Percentiles rank a stretch among this genome's conserved stretches.
These are phyloP conservation scores for Pseudopithomyces chartarum DNA, from an alignment of 2,329 filamentous ascomycete genomes.

Conservation along the genomic window DNA sequence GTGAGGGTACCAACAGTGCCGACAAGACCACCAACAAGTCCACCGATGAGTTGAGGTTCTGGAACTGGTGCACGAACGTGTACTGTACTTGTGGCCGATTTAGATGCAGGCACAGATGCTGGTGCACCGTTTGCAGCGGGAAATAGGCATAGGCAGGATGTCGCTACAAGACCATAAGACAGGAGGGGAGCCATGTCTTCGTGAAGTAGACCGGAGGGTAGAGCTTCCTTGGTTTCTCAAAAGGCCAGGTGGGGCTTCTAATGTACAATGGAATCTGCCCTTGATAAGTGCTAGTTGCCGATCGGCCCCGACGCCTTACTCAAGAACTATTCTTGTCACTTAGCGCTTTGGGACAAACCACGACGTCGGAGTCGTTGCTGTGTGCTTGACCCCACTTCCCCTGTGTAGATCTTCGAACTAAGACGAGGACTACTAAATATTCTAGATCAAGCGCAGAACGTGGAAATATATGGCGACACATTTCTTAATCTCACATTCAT, in stretches of 20 bases:
- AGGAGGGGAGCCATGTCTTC: slow-evolving; percentile 1
- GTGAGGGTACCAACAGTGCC: not conserved
- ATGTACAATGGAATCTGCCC: not conserved
- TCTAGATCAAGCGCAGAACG: too few species aligned
- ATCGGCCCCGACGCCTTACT: not conserved
- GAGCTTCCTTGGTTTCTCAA: not conserved
- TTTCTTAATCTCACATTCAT: too few species aligned
- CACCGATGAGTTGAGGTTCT: slow-evolving; percentile 3
- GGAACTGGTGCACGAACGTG: slow-evolving; percentile 2
- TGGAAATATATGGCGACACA: too few species aligned
- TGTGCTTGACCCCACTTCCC: not conserved
- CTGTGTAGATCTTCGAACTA: not conserved
- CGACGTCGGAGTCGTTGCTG: not conserved
- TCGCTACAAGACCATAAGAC: not conserved
- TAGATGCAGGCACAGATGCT: not conserved
- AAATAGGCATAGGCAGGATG: not conserved
- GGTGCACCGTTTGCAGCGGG: not conserved
- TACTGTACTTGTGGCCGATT: not conserved
- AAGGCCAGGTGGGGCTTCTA: not conserved
- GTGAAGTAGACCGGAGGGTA: not conserved
- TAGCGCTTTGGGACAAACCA: not conserved
- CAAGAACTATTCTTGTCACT: not conserved
- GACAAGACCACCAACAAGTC: not conserved
- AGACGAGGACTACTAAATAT: too few species aligned
- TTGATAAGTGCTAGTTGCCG: not conserved